These are phyloP conservation scores for Yarrowia deformans DNA, from an alignment of 805 yeast species.

Conservation along the genomic window DNA sequence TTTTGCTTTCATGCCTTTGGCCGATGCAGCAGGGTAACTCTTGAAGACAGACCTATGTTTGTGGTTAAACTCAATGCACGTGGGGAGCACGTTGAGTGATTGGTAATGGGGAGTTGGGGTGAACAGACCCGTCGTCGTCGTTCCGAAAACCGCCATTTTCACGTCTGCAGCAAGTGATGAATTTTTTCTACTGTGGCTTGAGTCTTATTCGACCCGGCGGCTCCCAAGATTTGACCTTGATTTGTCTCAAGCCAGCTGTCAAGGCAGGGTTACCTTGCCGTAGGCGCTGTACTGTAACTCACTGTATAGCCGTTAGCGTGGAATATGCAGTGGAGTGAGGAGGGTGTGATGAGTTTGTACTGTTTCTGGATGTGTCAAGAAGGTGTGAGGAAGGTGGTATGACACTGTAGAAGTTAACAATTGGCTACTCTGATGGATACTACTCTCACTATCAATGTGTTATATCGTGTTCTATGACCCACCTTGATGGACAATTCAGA, in stretches of 20 bases:
- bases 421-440: too few species aligned
- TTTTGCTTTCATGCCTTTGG: conserved; percentile 22
- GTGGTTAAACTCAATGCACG: conserved; percentile 37
- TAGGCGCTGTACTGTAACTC: neutral
- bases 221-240: neutral
- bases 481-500: too few species aligned
- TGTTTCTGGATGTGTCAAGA: too few species aligned
- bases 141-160: neutral
- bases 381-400: too few species aligned
- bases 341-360: too few species aligned
- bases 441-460: too few species aligned
- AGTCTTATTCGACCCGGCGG: conserved; percentile 8
- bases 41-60: conserved; percentile 2
- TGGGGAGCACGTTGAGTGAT: neutral
- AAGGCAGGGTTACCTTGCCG: conserved; percentile 1
- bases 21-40: conserved; percentile 38
- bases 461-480: too few species aligned
- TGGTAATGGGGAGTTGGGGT: neutral
- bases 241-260: neutral
- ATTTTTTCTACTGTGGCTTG: conserved; percentile 13
- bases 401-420: too few species aligned
- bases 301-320: conserved; percentile 2
- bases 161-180: neutral
- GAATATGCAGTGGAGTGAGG: neutral
- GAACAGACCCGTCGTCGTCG: neutral